These are phyloP conservation scores for Moricandia arvensis DNA, from an alignment of 345 rosid species.

Conservation along the genomic window DNA sequence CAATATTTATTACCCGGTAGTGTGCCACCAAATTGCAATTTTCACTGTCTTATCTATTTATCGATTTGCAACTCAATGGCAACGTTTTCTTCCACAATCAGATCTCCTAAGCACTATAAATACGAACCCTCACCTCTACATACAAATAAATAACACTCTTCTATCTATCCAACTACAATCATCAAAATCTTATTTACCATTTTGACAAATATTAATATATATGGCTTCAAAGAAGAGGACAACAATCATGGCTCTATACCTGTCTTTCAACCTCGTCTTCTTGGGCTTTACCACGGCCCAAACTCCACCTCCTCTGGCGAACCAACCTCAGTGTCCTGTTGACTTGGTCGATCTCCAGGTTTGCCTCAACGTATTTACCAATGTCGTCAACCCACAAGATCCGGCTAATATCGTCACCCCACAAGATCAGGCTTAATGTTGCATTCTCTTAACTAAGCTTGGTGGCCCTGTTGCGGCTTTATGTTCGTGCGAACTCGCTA, in stretches of 20 bases:
- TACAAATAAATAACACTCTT: not conserved
- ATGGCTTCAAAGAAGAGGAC: slow-evolving; percentile 19
- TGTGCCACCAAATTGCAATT: not conserved
- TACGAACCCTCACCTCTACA: too few relatives aligned
- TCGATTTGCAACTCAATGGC: not conserved
- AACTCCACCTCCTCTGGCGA: not conserved
- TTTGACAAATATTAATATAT: not conserved
- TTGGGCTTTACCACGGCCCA: slow-evolving; percentile 18
- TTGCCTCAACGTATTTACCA: not conserved
- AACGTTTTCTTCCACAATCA: not conserved
- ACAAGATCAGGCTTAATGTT: not conserved
- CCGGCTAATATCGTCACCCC: not conserved
- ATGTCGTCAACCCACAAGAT: not conserved
- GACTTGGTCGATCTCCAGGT: not conserved
- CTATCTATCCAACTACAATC: not conserved
- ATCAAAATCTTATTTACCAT: not conserved
- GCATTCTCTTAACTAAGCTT: not conserved
- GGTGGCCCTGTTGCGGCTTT: not conserved
- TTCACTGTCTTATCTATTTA: not conserved
- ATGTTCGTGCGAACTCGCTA: not conserved
- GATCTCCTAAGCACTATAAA: not conserved
- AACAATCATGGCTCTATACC: slow-evolving; percentile 24
- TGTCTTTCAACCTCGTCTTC: slow-evolving; percentile 20
- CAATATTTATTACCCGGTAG: not conserved
- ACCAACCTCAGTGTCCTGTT: not conserved